Base-by-base conservation (phyloP, 1,284 basidiomycete genomes). In the Melampsora larici-populina region DNA sequence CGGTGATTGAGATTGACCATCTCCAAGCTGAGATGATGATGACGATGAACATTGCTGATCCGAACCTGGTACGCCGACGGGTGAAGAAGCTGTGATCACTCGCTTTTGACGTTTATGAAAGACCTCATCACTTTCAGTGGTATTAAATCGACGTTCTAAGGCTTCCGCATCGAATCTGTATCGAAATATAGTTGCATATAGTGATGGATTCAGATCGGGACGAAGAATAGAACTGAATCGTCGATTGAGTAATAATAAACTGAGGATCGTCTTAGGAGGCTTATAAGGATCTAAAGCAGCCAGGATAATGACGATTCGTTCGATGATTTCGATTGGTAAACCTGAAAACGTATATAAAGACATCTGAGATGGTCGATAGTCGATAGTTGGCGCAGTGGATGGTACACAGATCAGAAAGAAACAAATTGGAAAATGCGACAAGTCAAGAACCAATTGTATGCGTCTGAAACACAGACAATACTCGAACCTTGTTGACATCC, bases 161-260 rank as follows among this genome's bases (percentile, higher is more conserved):
- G 82, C 81, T 26, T 76, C 79, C 9, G 77, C 77, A 68, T 83
- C 82, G 76, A 82, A 83, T 70, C 81, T 81, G 79, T 70, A 74
- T 31, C 78, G 70, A 55, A 83, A 83, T 49, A 82, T 80, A 21
- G 79, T 69, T 0, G 82, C 81, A 69, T 83, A 83, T 36, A 83
- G 78, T 5, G 79, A 70, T 17, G 82, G 80, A 62, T 82, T 82
- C 46, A 70, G 55, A 4, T 74, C n/a, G 36, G 80, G 40, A 68
- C 78, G 81, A 69, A 83, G 81, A 1, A 80, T 70, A 11, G 74
- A 62, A 62, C 82, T 63, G 17, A 82, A 65, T 18, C 70, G 80
- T n/a, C 72, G 74, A 76, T 80, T 82, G 15, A 80, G 78, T 21
- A 82, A 70, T 18, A 81, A 78, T 2, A 83, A 79, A 15, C 79